Base-by-base conservation (phyloP, 2,329 filamentous ascomycete genomes). In the Paecilomyces sp. region DNA sequence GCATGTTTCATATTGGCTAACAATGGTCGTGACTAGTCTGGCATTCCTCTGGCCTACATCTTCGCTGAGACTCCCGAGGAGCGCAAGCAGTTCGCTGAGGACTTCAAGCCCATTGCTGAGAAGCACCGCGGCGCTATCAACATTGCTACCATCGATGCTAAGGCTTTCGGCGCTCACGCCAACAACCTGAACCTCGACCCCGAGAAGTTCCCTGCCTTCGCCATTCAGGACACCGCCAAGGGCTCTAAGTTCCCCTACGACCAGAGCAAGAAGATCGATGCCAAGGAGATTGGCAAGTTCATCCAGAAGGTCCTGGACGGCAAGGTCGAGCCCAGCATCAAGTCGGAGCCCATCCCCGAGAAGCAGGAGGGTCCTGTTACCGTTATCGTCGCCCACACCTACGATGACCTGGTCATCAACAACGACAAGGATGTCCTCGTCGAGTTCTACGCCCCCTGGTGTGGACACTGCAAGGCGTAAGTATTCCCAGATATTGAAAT, bases 221-320 rank as follows among this genome's bases (percentile, higher is more conserved):
- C 92, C 72, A 97, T 99, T 76, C 94, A 99, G 81, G 91, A 97
- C 75, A 91, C 88, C 58, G 83, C 84, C 76, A 96, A 96, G 86
- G 97, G 97, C 85, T 86, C 90, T 80, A 99, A 99, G 84, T 99
- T 89, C 83, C 94, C 94, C 72, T 97, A 87, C 75, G 90, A 94
- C 78, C 89, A 93, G 79, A 85, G 88, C 67, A 86, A 88, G 80
- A 85, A 90, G 77, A 85, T 99, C 70, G 89, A 85, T 66, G 80
- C 84, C 68, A 85, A 88, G 75, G 80, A 84, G 65, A 88, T 99
- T 71, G 85, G 83, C 76, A 80, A 86, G 68, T 99, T 97, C 75
- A 89, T 97, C 61, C 85, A 94, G 66, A 86, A 94, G 68, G 97
- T 92, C 75, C 80, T 87, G 61, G 84, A 85, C 63, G 94, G 92